Base-by-base conservation (phyloP, 2,329 filamentous ascomycete genomes). In the Colletotrichum endophyticum region DNA sequence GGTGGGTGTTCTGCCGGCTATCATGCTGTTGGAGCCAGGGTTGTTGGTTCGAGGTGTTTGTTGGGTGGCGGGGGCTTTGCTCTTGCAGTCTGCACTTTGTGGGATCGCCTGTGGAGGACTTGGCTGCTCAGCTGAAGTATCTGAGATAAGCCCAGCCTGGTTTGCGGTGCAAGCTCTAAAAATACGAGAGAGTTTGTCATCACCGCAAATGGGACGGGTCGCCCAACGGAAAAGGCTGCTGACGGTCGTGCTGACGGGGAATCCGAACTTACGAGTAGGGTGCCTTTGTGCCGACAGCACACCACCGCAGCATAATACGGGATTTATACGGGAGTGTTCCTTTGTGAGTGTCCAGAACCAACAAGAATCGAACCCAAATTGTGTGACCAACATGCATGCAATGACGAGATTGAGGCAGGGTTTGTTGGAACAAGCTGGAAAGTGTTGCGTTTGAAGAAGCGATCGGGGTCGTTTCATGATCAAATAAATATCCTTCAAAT, bases 151-250 rank as follows among this genome's bases (percentile, higher is more conserved):
- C 73, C 56, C 36, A 36, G 62, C 16, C 27, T 59, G 16, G 39
- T 53, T 49, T 49, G 8, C 25, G 19, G 15, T n/a, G 28, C 39
- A 12, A 13, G 11, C 27, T 63, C 73, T 70, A 74, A 76, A 76
- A 76, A 76, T 76, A 73, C 64, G 27, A 64, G 30, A 66, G 16
- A 30, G 59, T 62, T 70, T 70, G 74, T 70, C 70, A 69, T 49
- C 64, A 49, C 57, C n/a, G 57, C n/a, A 30, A 57, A 28, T 61
- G 53, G 25, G 59, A 70, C 22, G 44, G 13, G 59, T 59, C 13
- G 27, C 56, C 16, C 22, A 59, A 30, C 56, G 25, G 27, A 1
- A 53, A 4, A 53, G 44, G n/a, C 44, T 53, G 56, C 56, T 59
- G 22, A 59, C 56, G 25, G 44, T 3, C 1, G 27, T 62, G 74